phyloP scores from a whole-genome alignment of 2,329 filamentous ascomycete species.

The Neurospora crassa region DNA sequence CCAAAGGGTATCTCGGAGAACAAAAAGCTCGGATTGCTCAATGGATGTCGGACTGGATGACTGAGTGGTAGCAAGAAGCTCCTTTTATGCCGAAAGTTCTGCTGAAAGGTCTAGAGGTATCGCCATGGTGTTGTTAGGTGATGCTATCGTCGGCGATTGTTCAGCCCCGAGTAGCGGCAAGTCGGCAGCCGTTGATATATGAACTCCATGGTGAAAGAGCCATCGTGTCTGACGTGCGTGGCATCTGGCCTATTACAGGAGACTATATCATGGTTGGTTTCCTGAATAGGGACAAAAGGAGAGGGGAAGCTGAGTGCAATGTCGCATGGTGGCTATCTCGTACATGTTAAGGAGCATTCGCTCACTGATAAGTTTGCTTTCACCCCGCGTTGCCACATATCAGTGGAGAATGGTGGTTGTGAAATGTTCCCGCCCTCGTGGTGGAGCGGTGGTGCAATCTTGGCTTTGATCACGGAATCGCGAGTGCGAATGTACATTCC shows the following conservation, averaged over 20 bases:
- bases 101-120: not conserved
- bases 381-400: not conserved
- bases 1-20: not conserved
- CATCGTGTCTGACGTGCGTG: conserved; percentile 12
- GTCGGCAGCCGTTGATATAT: not conserved
- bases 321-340: not conserved
- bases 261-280: not conserved
- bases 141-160: not conserved
- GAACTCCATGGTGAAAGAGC: conserved; percentile 10
- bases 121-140: not conserved
- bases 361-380: not conserved
- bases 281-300: not conserved
- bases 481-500: too few species aligned
- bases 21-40: not conserved
- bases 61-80: not conserved
- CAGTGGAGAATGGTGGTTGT: not conserved
- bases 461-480: conserved; percentile 1
- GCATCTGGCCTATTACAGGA: not conserved
- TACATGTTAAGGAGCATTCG: not conserved
- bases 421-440: not conserved
- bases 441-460: not conserved
- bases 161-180: not conserved
- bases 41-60: not conserved
- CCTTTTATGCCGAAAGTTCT: not conserved
- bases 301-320: not conserved